Evolutionary conservation across 2,329 filamentous ascomycete genomes (phyloP).

Genomic region (Xylaria digitata): DNA sequence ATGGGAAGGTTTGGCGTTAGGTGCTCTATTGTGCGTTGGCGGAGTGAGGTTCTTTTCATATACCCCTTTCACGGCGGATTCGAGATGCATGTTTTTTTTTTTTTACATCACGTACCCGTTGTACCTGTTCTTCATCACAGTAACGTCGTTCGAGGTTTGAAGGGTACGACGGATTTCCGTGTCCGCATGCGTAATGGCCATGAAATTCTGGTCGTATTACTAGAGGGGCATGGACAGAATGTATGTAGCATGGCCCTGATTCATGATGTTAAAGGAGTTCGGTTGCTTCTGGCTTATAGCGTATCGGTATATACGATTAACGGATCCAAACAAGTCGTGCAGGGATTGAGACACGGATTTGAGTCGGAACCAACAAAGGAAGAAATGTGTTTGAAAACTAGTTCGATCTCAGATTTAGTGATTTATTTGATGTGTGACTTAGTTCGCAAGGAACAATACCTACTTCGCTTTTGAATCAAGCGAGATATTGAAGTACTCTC

Average conservation of each 20-base stretch:
- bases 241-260: background rate
- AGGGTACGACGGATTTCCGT: background rate
- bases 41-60: slow-evolving; percentile 29
- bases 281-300: slow-evolving; percentile 3
- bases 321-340: background rate
- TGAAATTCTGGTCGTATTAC: background rate
- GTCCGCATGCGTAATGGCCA: background rate
- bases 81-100: slow-evolving; percentile 17
- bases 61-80: slow-evolving; percentile 29
- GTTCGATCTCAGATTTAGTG: background rate
- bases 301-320: background rate
- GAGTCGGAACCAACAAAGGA: background rate
- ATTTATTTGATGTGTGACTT: background rate
- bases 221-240: slow-evolving; percentile 1
- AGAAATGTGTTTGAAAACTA: background rate
- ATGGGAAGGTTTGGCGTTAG: slow-evolving; percentile 20
- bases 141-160: background rate
- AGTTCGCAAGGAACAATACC: no score
- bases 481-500: background rate
- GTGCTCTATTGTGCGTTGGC: slow-evolving; percentile 7
- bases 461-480: background rate
- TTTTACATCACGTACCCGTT: slow-evolving; percentile 1
- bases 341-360: background rate
- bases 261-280: slow-evolving; percentile 2
- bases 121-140: background rate